Base-by-base conservation (phyloP, 2,329 filamentous ascomycete species). In the Phyllosticta paracitricarpa region DNA sequence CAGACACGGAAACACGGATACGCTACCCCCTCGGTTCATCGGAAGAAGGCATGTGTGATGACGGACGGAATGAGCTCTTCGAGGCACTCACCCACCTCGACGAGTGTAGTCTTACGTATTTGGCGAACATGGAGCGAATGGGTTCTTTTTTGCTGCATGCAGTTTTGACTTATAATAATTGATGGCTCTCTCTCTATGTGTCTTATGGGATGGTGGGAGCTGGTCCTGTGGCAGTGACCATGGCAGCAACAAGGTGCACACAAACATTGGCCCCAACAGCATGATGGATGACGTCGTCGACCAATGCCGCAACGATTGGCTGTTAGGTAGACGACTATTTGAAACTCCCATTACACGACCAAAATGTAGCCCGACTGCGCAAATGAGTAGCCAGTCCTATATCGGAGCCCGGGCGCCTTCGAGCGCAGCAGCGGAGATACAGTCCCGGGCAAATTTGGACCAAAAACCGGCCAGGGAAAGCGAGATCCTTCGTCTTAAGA, bases 121-220 rank as follows among this genome's bases (percentile, higher is more conserved):
- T 62, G 60, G 60, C 60, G 60, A 58, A 62, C 54, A 58, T 62
- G 60, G 60, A 62, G 60, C 60, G 60, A 62, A 24, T 48, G 59
- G 59, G 52, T 59, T 59, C 53, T 62, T 62, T 62, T 51, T 59
- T 62, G 56, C 56, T 62, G 57, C 61, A 58, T 62, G 56, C 51
- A 55, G 61, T 62, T 56, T 56, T 51, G 56, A 52, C 57, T 59
- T 62, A 56, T 62, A 62, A 59, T 62, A 62, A 62, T 62, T 59
- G 51, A 62, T 62, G 61, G 55, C 55, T 62, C 59, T 52, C 59
- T 52, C 22, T 52, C 7, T 35, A 25, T 28, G 25, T 53, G 14
- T 40, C 2, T 10, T 56, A 28, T 35, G 40, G 7, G 30, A 22
- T 30, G n/a, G 6, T 8, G 54, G 40, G 24, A 24, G 54, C 14